phyloP scores from a whole-genome alignment of 2,329 filamentous ascomycete genomes.

The Dendryphion nanum region DNA sequence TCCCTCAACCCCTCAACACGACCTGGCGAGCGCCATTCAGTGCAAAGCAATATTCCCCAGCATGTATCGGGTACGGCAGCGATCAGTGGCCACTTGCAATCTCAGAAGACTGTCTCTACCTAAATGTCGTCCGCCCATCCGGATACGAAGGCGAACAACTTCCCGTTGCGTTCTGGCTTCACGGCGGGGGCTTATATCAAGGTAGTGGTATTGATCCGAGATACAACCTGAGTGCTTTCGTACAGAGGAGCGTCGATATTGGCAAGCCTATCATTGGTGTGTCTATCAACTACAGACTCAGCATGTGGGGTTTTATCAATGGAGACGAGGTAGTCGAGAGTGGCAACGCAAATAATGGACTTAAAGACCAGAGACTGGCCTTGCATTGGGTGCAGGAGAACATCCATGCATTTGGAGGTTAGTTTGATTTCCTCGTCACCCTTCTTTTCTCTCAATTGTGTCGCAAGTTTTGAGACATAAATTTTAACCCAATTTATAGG shows the following conservation, averaged over 20 bases:
- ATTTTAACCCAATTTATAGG: too few species aligned
- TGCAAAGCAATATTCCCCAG: constrained; percentile 4
- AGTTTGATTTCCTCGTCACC: background rate
- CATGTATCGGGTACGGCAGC: constrained; percentile 33
- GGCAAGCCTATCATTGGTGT: constrained; percentile 3
- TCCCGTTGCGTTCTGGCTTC: constrained; percentile 56
- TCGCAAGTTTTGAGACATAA: too few species aligned
- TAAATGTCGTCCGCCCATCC: constrained; percentile 52
- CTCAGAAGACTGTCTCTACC: constrained; percentile 51
- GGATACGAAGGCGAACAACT: constrained; percentile 37
- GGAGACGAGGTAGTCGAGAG: constrained; percentile 11
- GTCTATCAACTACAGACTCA: constrained; percentile 1
- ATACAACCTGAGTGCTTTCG: constrained; percentile 50
- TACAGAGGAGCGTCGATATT: constrained; percentile 17
- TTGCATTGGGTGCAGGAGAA: constrained; percentile 38
- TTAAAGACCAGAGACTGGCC: constrained; percentile 45
- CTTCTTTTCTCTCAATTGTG: background rate
- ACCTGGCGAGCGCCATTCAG: constrained; percentile 6
- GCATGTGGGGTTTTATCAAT: background rate
- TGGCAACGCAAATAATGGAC: constrained; percentile 49
- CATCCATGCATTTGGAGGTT: constrained; percentile 36
- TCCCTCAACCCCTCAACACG: constrained; percentile 11
- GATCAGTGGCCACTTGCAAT: constrained; percentile 50
- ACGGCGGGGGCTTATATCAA: constrained; percentile 52
- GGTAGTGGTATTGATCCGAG: constrained; percentile 54